Percentiles rank a stretch among this genome's conserved stretches.
phyloP scores from a whole-genome alignment of 495 filamentous ascomycete species.

The Jackrogersella multiformis region DNA sequence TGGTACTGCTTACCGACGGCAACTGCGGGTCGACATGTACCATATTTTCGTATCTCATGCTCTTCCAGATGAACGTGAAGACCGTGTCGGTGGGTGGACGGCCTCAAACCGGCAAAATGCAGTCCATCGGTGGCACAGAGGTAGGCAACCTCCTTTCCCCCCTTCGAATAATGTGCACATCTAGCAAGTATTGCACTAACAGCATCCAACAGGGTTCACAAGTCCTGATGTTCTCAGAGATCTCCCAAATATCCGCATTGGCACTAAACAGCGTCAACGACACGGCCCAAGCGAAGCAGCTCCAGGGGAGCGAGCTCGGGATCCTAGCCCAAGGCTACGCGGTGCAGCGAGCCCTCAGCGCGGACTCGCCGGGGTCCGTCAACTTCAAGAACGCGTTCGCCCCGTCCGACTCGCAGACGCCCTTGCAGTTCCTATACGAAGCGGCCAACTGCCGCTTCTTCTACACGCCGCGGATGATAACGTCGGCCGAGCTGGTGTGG shows the following conservation, averaged over 20 bases:
- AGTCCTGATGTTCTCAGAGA: conserved; percentile 18
- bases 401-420: conserved; percentile 44
- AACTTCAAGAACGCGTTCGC: conserved; percentile 53
- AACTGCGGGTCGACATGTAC: conserved; percentile 70
- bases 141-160: conserved; percentile 28
- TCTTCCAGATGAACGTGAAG: conserved; percentile 65
- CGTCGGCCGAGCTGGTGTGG: conserved; percentile 56
- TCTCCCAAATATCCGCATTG: conserved; percentile 23
- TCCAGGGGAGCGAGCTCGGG: conserved; percentile 35
- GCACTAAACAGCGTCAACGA: conserved; percentile 24
- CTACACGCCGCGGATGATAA: conserved; percentile 59
- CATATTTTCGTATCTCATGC: conserved; percentile 65
- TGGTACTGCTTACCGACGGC: conserved; percentile 64
- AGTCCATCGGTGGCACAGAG: conserved; percentile 67
- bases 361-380: conserved; percentile 30
- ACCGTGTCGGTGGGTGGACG: conserved; percentile 68
- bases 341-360: neutral
- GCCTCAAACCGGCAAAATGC: conserved; percentile 61
- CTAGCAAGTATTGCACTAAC: neutral
- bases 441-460: conserved; percentile 65
- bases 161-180: neutral
- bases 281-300: conserved; percentile 26
- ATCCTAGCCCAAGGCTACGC: conserved; percentile 33
- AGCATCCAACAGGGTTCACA: conserved; percentile 47
- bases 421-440: conserved; percentile 64